Evolutionary conservation across 202 grass and related monocot species (phyloP).

Genomic region (Sporobolus alterniflorus): DNA sequence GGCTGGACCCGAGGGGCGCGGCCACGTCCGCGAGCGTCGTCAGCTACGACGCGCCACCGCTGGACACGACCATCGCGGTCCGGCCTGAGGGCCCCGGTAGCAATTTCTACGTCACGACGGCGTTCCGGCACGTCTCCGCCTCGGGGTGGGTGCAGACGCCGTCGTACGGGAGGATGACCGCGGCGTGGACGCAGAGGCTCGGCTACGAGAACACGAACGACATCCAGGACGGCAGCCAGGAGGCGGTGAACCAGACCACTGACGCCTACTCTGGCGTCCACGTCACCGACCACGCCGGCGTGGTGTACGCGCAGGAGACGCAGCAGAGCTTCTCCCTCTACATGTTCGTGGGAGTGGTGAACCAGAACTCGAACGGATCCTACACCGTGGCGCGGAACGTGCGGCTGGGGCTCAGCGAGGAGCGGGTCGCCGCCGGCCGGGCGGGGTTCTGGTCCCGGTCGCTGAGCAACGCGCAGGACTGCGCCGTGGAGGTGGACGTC

Average conservation of each 20-base stretch:
- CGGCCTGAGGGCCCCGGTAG: slow-evolving; percentile 1
- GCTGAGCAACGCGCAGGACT: slow-evolving; percentile 55
- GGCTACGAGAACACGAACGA: no score
- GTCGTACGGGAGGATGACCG: no score
- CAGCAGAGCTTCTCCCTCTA: slow-evolving; percentile 55
- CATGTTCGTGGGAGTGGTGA: slow-evolving; percentile 37
- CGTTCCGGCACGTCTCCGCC: slow-evolving; percentile 50
- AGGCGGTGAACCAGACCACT: no score
- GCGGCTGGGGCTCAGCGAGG: slow-evolving; percentile 44
- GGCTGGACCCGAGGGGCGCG: slow-evolving; percentile 52
- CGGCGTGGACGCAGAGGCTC: no score
- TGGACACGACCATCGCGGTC: neutral
- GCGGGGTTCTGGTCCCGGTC: slow-evolving; percentile 40
- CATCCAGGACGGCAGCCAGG: no score
- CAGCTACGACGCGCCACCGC: slow-evolving; percentile 56
- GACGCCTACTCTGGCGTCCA: no score
- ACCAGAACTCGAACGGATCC: slow-evolving; percentile 6
- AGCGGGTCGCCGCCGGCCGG: slow-evolving; percentile 45
- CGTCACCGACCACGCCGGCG: no score
- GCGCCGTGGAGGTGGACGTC: slow-evolving; percentile 40
- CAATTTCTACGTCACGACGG: slow-evolving; percentile 48
- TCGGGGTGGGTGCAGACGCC: no score
- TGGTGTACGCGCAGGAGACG: no score
- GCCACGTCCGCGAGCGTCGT: slow-evolving; percentile 36
- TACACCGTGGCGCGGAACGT: slow-evolving; percentile 34